Percentiles rank a stretch among this genome's conserved stretches.
These are phyloP conservation scores for Phycomyces nitens DNA, from an alignment of 192 early-diverging fungal genomes.

Conservation along the genomic window DNA sequence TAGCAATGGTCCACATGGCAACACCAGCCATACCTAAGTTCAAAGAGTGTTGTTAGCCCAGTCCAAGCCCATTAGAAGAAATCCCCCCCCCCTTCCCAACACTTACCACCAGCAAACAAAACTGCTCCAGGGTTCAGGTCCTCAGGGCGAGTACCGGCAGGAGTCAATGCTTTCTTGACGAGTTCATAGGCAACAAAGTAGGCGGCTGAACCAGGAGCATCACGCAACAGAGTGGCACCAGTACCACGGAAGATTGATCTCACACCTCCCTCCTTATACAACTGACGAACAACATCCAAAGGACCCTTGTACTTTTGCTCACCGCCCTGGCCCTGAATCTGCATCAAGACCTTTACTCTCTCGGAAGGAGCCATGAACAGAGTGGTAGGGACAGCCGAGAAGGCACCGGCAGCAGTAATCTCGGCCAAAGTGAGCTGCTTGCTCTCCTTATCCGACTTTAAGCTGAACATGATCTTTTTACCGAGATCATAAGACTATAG, in stretches of 20 bases:
- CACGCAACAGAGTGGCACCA: conserved; percentile 88
- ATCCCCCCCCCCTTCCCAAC: too few species aligned
- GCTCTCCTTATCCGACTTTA: conserved; percentile 31
- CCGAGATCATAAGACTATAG: conserved; percentile 68
- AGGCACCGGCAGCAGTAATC: conserved; percentile 85
- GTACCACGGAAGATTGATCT: conserved; percentile 88
- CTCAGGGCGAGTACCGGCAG: conserved; percentile 61
- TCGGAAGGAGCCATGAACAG: conserved; percentile 93
- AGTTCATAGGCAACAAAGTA: conserved; percentile 94
- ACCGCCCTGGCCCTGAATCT: conserved; percentile 62
- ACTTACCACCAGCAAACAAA: conserved; percentile 87
- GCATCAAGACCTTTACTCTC: conserved; percentile 93
- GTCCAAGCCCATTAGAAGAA: too few species aligned
- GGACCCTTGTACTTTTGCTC: conserved; percentile 85
- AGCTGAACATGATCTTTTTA: conserved; percentile 60
- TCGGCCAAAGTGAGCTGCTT: conserved; percentile 69
- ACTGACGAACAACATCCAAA: conserved; percentile 76
- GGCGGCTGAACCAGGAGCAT: conserved; percentile 90
- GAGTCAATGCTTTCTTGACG: conserved; percentile 68
- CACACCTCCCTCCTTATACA: conserved; percentile 87
- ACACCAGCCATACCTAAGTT: conserved; percentile 94
- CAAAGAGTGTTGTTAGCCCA: too few species aligned
- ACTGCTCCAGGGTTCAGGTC: conserved; percentile 78
- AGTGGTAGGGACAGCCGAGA: conserved; percentile 94
- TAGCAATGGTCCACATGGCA: conserved; percentile 95